Base-by-base conservation (phyloP, 129 eudicot genomes). In the Sambucus nigra region DNA sequence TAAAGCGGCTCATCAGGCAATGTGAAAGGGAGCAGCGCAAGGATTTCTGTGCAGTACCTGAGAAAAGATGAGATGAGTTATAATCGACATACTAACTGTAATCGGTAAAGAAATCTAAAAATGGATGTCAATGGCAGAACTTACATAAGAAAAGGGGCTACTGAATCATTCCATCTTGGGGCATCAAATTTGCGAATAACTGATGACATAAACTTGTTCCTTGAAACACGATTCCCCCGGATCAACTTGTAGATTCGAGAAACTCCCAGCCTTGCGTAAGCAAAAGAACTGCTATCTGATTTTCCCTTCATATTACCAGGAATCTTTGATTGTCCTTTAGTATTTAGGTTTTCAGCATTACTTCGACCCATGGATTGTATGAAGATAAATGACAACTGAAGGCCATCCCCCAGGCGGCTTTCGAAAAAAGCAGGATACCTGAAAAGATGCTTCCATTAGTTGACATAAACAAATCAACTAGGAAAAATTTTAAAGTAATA, bases 351-450 rank as follows among this genome's bases (percentile, higher is more conserved):
- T 41, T 61, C 86, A 55, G 81, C 51, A 53, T 54, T 17, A 69
- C 27, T 79, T 57, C 49, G 68, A 49, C 41, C 67, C 94, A 81
- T 81, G 60, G 89, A 71, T 59, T 72, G 93, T 59, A 91, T 91
- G 72, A 91, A 91, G 20, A 59, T 64, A 75, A 73, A 91, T 47
- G 98, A 91, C 94, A 82, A 66, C 72, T 85, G 98, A 51, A 91
- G 95, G 54, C 98, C 98, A 79, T 91, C 98, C 7, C 95, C 98
- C 19, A 91, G 86, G 22, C 98, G 98, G 57, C 98, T 91, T 63
- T 91, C 98, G 40, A 82, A 81, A 64, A 91, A 91, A 25, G 94
- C 79, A 27, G 98, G 95, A 68, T 91, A 86, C 82, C 98, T 91
- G 80, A 66, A 65, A 66, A 68, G 24, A 75, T 17, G 47, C 55